phyloP scores from a whole-genome alignment of 768 basidiomycete genomes.

The Leccinellum rugosiceps region DNA sequence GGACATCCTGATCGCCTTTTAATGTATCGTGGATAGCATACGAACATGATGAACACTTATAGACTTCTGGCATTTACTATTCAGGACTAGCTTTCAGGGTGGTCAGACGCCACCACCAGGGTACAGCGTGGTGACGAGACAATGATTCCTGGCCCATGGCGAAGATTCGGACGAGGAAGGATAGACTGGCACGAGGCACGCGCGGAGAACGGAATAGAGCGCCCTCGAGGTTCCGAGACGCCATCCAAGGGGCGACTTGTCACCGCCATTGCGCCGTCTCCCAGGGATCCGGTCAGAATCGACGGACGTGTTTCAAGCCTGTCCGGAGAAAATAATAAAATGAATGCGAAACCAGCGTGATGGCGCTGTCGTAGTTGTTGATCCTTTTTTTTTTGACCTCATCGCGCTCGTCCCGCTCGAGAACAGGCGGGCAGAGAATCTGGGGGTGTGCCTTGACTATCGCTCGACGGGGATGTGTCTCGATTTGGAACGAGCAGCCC shows the following conservation, averaged over 20 bases:
- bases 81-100: background rate
- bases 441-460: conserved; percentile 11
- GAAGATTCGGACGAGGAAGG: background rate
- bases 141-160: background rate
- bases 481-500: conserved; percentile 24
- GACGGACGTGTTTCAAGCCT: background rate
- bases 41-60: conserved; percentile 14
- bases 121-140: background rate
- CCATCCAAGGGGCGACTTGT: background rate
- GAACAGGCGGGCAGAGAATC: background rate
- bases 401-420: background rate
- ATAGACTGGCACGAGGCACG: background rate
- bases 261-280: conserved; percentile 24
- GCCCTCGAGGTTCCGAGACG: background rate
- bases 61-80: background rate
- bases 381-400: background rate
- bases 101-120: background rate
- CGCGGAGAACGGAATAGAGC: background rate
- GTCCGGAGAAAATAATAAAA: background rate
- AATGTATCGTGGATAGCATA: conserved; percentile 24
- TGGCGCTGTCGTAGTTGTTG: background rate
- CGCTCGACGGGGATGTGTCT: conserved; percentile 12
- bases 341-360: background rate
- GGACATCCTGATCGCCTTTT: conserved; percentile 16
- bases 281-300: conserved; percentile 22